These are phyloP conservation scores for Zygnema circumcarinatum DNA, from an alignment of 139 green algal species.

Conservation along the genomic window DNA sequence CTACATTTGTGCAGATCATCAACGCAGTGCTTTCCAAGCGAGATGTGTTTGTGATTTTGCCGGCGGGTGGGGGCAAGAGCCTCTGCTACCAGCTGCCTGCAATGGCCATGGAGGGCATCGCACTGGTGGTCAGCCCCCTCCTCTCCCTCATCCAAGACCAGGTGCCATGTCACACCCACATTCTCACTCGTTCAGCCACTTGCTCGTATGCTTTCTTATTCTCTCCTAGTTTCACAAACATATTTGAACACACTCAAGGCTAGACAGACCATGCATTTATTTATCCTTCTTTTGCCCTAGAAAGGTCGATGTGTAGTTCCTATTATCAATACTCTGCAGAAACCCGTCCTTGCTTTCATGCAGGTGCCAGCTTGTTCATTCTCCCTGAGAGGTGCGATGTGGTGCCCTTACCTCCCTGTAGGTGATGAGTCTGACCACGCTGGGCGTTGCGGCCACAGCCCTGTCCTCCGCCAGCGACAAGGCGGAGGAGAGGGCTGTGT, in stretches of 20 bases:
- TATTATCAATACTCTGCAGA: too few relatives aligned
- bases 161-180: background rate
- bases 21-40: slow-evolving; percentile 73
- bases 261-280: too few relatives aligned
- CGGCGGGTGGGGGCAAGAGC: slow-evolving; percentile 73
- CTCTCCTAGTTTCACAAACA: too few relatives aligned
- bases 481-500: slow-evolving; percentile 47
- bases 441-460: slow-evolving; percentile 48
- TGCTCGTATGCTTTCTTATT: background rate
- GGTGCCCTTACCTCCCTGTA: too few relatives aligned
- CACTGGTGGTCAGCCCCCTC: slow-evolving; percentile 93
- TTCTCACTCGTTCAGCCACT: background rate
- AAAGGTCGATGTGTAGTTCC: too few relatives aligned
- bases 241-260: background rate
- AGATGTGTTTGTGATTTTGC: slow-evolving; percentile 86
- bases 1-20: slow-evolving; percentile 75
- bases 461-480: slow-evolving; percentile 51
- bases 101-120: slow-evolving; percentile 76
- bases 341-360: too few relatives aligned
- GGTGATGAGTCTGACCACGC: slow-evolving; percentile 48
- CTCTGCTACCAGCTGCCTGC: slow-evolving; percentile 80
- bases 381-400: too few relatives aligned
- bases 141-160: slow-evolving; percentile 91
- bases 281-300: too few relatives aligned
- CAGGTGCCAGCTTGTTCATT: too few relatives aligned